Base-by-base conservation (phyloP, 768 basidiomycete genomes). In the Pleurotus tuber-regium region DNA sequence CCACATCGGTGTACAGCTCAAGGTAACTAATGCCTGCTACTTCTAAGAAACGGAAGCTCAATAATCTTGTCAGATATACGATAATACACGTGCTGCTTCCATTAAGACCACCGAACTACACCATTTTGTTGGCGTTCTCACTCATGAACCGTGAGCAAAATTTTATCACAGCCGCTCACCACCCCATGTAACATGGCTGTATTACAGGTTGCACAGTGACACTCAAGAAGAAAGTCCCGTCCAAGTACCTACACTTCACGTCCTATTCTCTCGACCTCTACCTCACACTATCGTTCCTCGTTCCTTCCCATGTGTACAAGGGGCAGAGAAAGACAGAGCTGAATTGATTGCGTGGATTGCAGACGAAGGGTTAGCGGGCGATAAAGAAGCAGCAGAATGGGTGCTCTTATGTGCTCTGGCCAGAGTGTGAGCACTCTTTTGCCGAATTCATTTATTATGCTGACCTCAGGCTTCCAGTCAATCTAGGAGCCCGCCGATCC, bases 261-360 rank as follows among this genome's bases (percentile, higher is more conserved):
- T 87, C 28, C 69, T 90, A 0, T 89, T 83, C 61, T 67, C 70
- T 5, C 69, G 63, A 4, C 63, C 67, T 3, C 70, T 80, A 33
- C 66, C 71, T 1, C 53, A 61, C 2, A 70, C 74, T 16, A 60
- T 81, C 7, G 51, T 78, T 9, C 65, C 73, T 0, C 69, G 73
- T 12, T 52, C 54, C 7, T 78, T 73, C 57, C 75, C 76, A 2
- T 62, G 16, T 41, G 25, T 53, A 18, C 23, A 40, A 23, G 48
- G 55, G 21, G 51, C 61, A 11, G 36, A 59, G 11, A 57, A 61
- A 4, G 52, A 81, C 12, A 73, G 86, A 30, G 61, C 73, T 6
- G 77, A 84, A 39, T 70, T 93, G 14, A 73, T 92, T 31, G 55
- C 68, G 0, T 93, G 91, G 91, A 78, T 93, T 43, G 86, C 89